phyloP scores from a whole-genome alignment of 1,284 basidiomycete genomes.

The Coniferiporia weirii region DNA sequence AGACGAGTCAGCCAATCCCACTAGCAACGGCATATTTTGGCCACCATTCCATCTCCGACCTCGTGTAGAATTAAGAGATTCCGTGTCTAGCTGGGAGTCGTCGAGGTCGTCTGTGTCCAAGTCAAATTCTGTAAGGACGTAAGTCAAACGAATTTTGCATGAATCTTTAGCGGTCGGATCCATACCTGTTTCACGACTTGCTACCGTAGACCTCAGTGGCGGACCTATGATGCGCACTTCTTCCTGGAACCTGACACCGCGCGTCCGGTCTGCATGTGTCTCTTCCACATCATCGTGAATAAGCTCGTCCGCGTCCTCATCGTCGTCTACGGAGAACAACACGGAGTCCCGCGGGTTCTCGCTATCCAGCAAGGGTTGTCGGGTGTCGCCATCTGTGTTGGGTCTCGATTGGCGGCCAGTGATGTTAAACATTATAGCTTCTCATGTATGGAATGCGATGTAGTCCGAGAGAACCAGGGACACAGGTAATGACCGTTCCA shows the following conservation, averaged over 20 bases:
- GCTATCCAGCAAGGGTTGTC: constrained; percentile 20
- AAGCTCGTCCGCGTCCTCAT: constrained; percentile 37
- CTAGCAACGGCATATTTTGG: constrained; percentile 67
- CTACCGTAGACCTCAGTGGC: constrained; percentile 59
- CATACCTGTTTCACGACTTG: constrained; percentile 74
- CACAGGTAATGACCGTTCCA: neutral
- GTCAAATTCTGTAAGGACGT: constrained; percentile 55
- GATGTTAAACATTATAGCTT: constrained; percentile 10
- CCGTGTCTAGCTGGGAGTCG: constrained; percentile 40
- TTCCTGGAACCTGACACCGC: constrained; percentile 57
- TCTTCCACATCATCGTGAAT: constrained; percentile 21
- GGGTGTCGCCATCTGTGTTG: constrained; percentile 17
- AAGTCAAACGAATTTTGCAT: constrained; percentile 7
- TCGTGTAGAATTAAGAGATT: constrained; percentile 26
- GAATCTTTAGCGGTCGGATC: constrained; percentile 24
- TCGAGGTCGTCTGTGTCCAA: constrained; percentile 74
- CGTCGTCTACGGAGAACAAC: constrained; percentile 40
- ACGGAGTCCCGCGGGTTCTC: constrained; percentile 15
- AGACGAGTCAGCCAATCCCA: constrained; percentile 65
- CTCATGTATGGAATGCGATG: neutral
- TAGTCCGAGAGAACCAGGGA: neutral
- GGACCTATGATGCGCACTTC: constrained; percentile 63
- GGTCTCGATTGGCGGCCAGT: neutral
- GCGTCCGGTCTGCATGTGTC: constrained; percentile 29
- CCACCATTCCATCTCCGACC: constrained; percentile 37